phyloP scores from a whole-genome alignment of 768 basidiomycete genomes.

The Calocera viscosa region DNA sequence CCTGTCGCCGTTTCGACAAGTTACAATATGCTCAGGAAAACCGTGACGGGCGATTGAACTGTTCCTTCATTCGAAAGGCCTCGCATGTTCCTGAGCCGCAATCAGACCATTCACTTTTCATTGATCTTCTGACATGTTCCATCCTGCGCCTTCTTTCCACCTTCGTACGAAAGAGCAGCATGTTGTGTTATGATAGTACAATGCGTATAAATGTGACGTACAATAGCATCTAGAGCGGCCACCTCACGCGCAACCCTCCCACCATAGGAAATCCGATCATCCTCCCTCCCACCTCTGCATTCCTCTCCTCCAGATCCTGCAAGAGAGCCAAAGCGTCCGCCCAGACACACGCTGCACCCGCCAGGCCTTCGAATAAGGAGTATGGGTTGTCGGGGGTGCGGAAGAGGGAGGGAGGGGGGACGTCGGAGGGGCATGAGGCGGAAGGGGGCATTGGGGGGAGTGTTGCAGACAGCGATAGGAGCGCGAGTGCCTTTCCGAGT shows the following conservation, averaged over 20 bases:
- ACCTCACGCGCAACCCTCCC: not conserved
- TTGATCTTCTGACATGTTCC: too few species aligned
- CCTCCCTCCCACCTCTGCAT: not conserved
- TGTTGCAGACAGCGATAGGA: not conserved
- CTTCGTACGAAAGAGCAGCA: too few species aligned
- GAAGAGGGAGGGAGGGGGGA: not conserved
- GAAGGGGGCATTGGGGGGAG: not conserved
- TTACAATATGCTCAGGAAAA: too few species aligned
- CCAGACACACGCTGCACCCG: not conserved
- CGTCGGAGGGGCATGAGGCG: not conserved
- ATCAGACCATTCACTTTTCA: too few species aligned
- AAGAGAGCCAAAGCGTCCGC: not conserved
- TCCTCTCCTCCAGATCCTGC: not conserved
- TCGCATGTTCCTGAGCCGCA: too few species aligned
- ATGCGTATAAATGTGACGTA: not conserved
- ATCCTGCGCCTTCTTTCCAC: too few species aligned
- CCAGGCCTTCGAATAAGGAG: not conserved
- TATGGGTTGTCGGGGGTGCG: not conserved
- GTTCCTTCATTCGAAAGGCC: too few species aligned
- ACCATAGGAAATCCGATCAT: not conserved
- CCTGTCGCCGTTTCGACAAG: too few species aligned
- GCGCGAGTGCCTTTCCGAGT: not conserved
- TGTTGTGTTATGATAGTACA: not conserved
- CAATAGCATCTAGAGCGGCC: not conserved
- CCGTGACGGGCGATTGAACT: too few species aligned